phyloP scores from a whole-genome alignment of 495 filamentous ascomycete species.

The Lepidopterella palustris region DNA sequence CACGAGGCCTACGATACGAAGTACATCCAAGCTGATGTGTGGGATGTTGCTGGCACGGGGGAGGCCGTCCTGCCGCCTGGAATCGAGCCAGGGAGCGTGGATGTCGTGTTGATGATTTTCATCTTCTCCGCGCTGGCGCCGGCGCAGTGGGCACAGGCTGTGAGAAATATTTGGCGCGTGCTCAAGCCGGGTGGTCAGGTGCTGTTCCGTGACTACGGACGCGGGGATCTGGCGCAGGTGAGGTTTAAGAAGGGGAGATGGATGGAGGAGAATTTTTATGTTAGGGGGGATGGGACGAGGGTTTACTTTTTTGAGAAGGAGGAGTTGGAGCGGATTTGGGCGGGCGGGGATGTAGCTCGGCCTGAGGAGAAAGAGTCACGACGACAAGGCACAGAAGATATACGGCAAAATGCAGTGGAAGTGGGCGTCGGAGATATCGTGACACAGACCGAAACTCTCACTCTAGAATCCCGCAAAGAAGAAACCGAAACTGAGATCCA shows the following conservation, averaged over 20 bases:
- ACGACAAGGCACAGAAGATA: too few relatives aligned
- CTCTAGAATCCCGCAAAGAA: too few relatives aligned
- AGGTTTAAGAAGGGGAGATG: constrained; percentile 91
- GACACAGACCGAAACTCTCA: too few relatives aligned
- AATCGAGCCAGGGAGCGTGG: constrained; percentile 66
- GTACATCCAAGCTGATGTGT: constrained; percentile 77
- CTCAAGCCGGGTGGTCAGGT: constrained; percentile 86
- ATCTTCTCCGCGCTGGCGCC: constrained; percentile 91
- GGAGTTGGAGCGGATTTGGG: constrained; percentile 75
- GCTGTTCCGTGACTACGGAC: constrained; percentile 90
- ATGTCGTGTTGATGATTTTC: constrained; percentile 90
- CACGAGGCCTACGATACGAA: constrained; percentile 59
- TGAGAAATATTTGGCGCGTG: constrained; percentile 71
- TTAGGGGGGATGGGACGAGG: constrained; percentile 87
- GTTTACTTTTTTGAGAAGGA: constrained; percentile 95
- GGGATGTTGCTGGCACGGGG: constrained; percentile 69
- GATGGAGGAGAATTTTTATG: constrained; percentile 93
- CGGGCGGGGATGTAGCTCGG: constrained; percentile 33
- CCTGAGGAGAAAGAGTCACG: too few relatives aligned
- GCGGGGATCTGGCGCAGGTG: constrained; percentile 92
- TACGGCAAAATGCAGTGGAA: too few relatives aligned
- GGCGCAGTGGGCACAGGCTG: constrained; percentile 71
- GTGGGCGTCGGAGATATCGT: too few relatives aligned
- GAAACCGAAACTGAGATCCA: too few relatives aligned
- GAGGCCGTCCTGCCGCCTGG: constrained; percentile 61